phyloP scores from a whole-genome alignment of 2,329 filamentous ascomycete species.

The Tolypocladium album region DNA sequence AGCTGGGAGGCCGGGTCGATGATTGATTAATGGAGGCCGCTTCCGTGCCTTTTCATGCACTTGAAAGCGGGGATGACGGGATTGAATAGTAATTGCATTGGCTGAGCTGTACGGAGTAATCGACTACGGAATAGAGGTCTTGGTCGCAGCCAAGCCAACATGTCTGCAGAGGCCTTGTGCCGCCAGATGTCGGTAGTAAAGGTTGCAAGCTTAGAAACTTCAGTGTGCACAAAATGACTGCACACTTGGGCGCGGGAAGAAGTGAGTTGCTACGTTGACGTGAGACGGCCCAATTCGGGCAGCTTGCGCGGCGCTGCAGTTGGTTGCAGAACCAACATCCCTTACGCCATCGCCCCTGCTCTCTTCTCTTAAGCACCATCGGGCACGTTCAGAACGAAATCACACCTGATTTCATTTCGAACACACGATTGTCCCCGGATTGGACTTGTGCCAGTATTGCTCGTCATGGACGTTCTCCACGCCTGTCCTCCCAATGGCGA shows the following conservation, averaged over 20 bases:
- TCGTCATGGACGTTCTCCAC: background rate
- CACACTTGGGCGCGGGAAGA: background rate
- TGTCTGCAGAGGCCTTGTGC: background rate
- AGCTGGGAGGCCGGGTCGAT: background rate
- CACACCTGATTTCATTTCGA: background rate
- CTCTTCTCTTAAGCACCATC: background rate
- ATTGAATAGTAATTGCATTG: background rate
- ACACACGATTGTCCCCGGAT: background rate
- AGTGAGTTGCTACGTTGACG: background rate
- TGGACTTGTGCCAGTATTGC: too few species aligned
- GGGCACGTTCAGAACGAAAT: background rate
- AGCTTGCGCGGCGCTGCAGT: background rate
- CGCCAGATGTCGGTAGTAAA: background rate
- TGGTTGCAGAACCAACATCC: background rate
- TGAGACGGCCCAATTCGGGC: background rate
- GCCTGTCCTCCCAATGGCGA: background rate
- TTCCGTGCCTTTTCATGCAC: background rate
- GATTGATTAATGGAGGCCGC: background rate
- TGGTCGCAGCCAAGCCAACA: background rate
- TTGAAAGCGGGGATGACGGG: background rate
- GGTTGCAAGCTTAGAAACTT: background rate
- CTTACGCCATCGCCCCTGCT: background rate
- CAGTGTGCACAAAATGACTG: background rate
- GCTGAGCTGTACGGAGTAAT: background rate
- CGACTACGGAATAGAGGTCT: background rate